These are phyloP conservation scores for Saccharomycopsis sp. DNA, from an alignment of 805 yeast genomes.

Conservation along the genomic window DNA sequence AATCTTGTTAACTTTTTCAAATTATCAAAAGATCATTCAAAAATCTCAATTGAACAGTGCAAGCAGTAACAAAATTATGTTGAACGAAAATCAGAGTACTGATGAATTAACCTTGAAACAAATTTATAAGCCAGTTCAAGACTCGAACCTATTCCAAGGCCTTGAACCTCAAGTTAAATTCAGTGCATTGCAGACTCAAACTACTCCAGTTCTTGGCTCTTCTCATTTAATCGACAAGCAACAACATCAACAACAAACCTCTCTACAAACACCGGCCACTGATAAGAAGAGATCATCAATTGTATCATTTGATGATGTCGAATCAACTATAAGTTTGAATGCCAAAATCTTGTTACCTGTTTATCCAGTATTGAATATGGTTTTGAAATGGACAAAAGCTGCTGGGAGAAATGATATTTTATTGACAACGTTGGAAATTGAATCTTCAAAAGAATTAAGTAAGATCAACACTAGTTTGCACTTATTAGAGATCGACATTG, in stretches of 20 bases:
- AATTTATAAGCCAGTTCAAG: conserved; percentile 14
- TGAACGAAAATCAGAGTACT: conserved; percentile 17
- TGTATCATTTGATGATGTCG: conserved; percentile 1
- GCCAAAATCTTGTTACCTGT: conserved; percentile 22
- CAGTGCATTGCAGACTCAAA: conserved; percentile 6
- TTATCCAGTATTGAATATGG: conserved; percentile 30
- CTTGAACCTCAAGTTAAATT: conserved; percentile 13
- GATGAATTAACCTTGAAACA: conserved; percentile 16
- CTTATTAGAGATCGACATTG: conserved; percentile 23
- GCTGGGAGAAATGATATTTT: conserved; percentile 39
- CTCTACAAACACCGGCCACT: background rate
- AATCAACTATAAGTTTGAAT: conserved; percentile 12
- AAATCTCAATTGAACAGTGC: conserved; percentile 4
- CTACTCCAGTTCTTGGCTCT: conserved; percentile 4
- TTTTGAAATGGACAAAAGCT: conserved; percentile 37
- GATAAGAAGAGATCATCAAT: conserved; percentile 9
- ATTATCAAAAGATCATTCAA: conserved; percentile 10
- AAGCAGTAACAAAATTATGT: conserved; percentile 10
- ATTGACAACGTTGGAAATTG: conserved; percentile 35
- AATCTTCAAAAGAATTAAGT: conserved; percentile 33
- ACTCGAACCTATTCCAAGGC: conserved; percentile 17
- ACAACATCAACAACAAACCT: background rate
- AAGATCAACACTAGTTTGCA: conserved; percentile 16
- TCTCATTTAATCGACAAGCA: background rate
- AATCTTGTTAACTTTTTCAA: conserved; percentile 14